Evolutionary conservation across 1,284 basidiomycete species (phyloP).

Genomic region (Leccinum huronense): DNA sequence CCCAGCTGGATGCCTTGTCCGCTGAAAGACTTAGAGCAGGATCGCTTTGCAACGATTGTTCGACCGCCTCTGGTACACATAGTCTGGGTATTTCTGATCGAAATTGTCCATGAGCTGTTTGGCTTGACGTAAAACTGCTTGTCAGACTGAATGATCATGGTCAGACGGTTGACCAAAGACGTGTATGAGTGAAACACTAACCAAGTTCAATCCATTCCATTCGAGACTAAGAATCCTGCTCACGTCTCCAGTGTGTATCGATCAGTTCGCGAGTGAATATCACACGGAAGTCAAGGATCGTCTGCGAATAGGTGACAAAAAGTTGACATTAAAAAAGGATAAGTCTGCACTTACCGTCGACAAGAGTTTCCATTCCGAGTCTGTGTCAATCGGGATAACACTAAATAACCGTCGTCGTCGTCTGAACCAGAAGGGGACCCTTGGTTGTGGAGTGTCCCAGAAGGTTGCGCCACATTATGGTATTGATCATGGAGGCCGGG

Average conservation of each 20-base stretch:
- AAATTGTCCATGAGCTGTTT: constrained; percentile 80
- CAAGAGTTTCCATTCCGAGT: constrained; percentile 37
- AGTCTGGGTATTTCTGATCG: constrained; percentile 83
- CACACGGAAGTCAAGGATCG: constrained; percentile 63
- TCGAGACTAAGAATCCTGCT: constrained; percentile 79
- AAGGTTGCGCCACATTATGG: constrained; percentile 29
- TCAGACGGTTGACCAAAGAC: constrained; percentile 19
- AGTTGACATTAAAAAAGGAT: constrained; percentile 12
- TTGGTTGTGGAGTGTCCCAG: constrained; percentile 36
- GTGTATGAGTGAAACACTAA: constrained; percentile 35
- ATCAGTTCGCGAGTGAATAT: constrained; percentile 83
- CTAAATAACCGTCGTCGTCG: constrained; percentile 38
- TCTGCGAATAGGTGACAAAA: constrained; percentile 35
- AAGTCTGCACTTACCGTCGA: constrained; percentile 41
- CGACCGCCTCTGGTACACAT: constrained; percentile 78
- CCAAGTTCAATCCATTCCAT: constrained; percentile 73
- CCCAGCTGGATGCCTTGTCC: constrained; percentile 26
- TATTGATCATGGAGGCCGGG: constrained; percentile 18
- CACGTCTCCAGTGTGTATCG: constrained; percentile 83
- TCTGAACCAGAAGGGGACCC: constrained; percentile 51
- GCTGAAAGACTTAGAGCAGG: constrained; percentile 21
- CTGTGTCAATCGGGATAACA: constrained; percentile 38
- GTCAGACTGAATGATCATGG: constrained; percentile 49
- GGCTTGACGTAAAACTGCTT: constrained; percentile 84
- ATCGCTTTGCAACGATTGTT: constrained; percentile 72